A percentile compares a stretch with the other conserved stretches of the same genome.
These are phyloP conservation scores for Coniophora puteana DNA, from an alignment of 1,284 basidiomycete genomes.

Conservation along the genomic window DNA sequence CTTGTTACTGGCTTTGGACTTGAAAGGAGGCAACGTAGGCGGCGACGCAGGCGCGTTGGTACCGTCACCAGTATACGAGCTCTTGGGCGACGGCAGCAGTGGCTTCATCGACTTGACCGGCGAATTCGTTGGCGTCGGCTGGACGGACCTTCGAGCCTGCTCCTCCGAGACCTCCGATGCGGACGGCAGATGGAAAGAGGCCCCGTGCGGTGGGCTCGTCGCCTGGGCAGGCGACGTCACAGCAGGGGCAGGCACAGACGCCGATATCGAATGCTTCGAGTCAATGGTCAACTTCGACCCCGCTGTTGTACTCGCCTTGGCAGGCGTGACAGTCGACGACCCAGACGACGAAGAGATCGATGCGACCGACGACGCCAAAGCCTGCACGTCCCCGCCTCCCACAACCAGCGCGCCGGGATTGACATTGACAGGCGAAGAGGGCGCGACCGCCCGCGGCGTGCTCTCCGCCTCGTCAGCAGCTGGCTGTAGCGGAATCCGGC, in stretches of 20 bases:
- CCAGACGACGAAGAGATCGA: constrained; percentile 21
- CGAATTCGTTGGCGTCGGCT: constrained; percentile 30
- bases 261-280: constrained; percentile 19
- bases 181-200: background rate
- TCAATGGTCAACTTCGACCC: constrained; percentile 26
- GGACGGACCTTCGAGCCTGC: constrained; percentile 23
- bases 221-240: constrained; percentile 10
- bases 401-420: constrained; percentile 9
- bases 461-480: too few relatives aligned
- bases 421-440: constrained; percentile 11
- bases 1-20: constrained; percentile 10
- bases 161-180: constrained; percentile 20
- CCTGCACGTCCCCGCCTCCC: constrained; percentile 12
- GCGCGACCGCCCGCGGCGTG: constrained; percentile 13
- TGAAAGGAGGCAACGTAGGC: constrained; percentile 34
- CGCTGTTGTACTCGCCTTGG: constrained; percentile 12
- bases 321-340: constrained; percentile 18
- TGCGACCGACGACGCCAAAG: too few relatives aligned
- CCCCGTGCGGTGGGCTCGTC: constrained; percentile 17
- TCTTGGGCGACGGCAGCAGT: constrained; percentile 7
- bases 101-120: constrained; percentile 21
- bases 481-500: constrained; percentile 11
- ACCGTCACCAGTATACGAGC: constrained; percentile 28
- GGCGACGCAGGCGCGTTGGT: constrained; percentile 35
- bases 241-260: constrained; percentile 2